Evolutionary conservation across 164 flowering plant species (phyloP).

Genomic region (Amborella trichopoda): DNA sequence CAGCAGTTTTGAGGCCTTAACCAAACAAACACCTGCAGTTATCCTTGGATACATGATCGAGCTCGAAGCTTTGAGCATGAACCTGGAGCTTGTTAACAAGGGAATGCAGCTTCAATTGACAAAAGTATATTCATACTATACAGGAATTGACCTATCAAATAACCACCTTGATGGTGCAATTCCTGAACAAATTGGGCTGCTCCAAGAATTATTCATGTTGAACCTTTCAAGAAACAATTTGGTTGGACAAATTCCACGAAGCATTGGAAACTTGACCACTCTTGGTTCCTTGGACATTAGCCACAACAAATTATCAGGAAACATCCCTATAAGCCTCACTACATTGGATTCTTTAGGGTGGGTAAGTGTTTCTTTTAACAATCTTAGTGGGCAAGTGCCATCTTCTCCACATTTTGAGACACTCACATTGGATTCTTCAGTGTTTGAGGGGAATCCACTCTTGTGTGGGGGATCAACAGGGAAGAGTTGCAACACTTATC

Average conservation of each 20-base stretch:
- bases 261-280: conserved; percentile 6
- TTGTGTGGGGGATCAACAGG: conserved; percentile 4
- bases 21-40: neutral
- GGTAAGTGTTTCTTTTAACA: conserved; percentile 12
- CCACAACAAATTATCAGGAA: conserved; percentile 8
- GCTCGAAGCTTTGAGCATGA: neutral
- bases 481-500: conserved; percentile 1
- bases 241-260: conserved; percentile 6
- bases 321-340: conserved; percentile 7
- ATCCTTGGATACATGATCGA: conserved; percentile 5
- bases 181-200: conserved; percentile 8
- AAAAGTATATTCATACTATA: neutral
- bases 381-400: conserved; percentile 17
- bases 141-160: conserved; percentile 12
- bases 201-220: conserved; percentile 6
- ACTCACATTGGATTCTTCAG: conserved; percentile 7
- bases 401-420: conserved; percentile 5
- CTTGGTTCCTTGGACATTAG: conserved; percentile 10
- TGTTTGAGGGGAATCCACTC: conserved; percentile 7
- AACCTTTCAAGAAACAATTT: conserved; percentile 11
- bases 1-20: conserved; percentile 4
- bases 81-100: conserved; percentile 8
- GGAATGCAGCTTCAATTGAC: neutral
- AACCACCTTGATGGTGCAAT: conserved; percentile 8
- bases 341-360: conserved; percentile 3